phyloP scores from a whole-genome alignment of 75 land plant genomes.

The Pseudotsuga menziesii region DNA sequence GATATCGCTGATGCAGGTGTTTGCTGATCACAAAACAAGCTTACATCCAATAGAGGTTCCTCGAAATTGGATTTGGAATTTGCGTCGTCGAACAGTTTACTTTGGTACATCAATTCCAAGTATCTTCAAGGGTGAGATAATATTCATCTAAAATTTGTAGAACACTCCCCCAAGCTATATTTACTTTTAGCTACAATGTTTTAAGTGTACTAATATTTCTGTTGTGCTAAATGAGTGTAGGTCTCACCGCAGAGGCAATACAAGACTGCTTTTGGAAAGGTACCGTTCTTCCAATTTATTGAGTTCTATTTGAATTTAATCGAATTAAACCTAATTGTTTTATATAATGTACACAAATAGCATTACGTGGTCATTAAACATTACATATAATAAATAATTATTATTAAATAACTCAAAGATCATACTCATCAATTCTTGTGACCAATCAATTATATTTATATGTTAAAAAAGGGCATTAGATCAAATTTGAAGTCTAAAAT shows the following conservation, averaged over 20 bases:
- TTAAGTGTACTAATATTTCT: too few species aligned
- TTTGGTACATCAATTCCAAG: slow-evolving; percentile 64
- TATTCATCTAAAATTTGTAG: not conserved
- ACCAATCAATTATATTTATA: too few species aligned
- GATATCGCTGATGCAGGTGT: slow-evolving; percentile 45
- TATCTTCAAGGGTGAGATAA: slow-evolving; percentile 53
- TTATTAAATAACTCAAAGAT: too few species aligned
- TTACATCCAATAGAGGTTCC: slow-evolving; percentile 49
- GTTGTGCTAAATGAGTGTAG: slow-evolving; percentile 5
- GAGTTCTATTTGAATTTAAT: too few species aligned
- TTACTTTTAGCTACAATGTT: not conserved
- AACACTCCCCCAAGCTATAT: not conserved
- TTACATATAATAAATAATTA: too few species aligned
- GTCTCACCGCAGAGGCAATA: slow-evolving; percentile 30
- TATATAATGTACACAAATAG: too few species aligned
- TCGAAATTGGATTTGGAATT: slow-evolving; percentile 48
- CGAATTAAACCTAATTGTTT: too few species aligned
- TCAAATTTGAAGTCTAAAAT: too few species aligned
- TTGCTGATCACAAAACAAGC: slow-evolving; percentile 77
- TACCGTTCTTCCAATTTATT: not conserved
- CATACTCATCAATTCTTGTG: too few species aligned
- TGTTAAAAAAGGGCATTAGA: too few species aligned
- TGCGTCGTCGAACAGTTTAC: slow-evolving; percentile 52
- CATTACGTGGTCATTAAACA: too few species aligned
- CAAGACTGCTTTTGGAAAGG: slow-evolving; percentile 52